Conservation (phyloP, 176 grass and related monocot genomes). For the Cocos nucifera region DNA sequence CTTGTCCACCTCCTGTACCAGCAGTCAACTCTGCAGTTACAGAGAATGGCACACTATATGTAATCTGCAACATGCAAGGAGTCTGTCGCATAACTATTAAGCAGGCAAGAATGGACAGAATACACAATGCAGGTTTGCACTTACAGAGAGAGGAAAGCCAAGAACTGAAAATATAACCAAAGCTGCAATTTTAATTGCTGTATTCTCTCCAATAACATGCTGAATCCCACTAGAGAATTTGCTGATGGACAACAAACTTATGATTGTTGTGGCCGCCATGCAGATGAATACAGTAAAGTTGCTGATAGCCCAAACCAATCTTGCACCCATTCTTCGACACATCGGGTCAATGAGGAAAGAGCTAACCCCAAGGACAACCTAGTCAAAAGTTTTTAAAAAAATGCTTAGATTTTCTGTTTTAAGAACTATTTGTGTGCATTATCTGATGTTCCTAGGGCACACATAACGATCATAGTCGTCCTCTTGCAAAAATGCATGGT, state of each 20-base stretch:
- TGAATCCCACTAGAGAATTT: conserved; percentile 46
- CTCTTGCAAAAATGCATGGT: too few relatives aligned
- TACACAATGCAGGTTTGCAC: conserved; percentile 8
- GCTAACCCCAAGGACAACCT: conserved; percentile 88
- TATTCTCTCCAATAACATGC: conserved; percentile 70
- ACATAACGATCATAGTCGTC: too few relatives aligned
- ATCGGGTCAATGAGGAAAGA: conserved; percentile 91
- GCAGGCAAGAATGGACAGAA: neutral
- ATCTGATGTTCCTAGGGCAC: too few relatives aligned
- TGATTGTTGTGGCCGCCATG: conserved; percentile 72
- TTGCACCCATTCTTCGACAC: conserved; percentile 67
- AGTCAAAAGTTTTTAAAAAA: conserved; percentile 5
- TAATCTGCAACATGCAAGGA: conserved; percentile 40
- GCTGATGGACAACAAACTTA: conserved; percentile 65
- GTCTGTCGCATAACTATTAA: too few relatives aligned
- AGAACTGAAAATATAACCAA: conserved; percentile 85
- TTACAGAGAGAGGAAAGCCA: conserved; percentile 85
- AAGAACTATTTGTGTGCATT: too few relatives aligned
- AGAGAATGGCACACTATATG: conserved; percentile 97
- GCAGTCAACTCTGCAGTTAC: conserved; percentile 84
- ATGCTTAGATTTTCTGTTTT: too few relatives aligned
- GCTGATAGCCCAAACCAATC: conserved; percentile 85
- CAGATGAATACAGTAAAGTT: conserved; percentile 95
- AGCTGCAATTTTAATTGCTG: conserved; percentile 42
- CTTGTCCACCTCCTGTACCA: conserved; percentile 88